These are phyloP conservation scores for Sporisorium exsertum DNA, from an alignment of 1,284 basidiomycete genomes.

Conservation along the genomic window DNA sequence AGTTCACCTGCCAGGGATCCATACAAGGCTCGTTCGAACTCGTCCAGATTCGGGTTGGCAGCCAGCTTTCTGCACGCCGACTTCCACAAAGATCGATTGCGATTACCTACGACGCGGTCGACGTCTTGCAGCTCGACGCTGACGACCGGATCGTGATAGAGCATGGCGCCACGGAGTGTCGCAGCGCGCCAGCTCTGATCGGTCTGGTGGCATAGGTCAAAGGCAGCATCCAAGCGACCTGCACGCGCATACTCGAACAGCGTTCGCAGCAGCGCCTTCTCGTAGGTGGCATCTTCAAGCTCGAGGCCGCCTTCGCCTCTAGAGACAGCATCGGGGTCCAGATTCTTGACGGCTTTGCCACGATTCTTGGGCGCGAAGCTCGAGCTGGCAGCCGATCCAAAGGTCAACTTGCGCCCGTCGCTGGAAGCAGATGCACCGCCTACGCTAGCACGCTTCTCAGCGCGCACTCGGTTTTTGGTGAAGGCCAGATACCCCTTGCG, in stretches of 20 bases:
- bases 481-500: constrained; percentile 68
- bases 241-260: constrained; percentile 83
- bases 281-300: constrained; percentile 73
- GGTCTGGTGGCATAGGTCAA: constrained; percentile 83
- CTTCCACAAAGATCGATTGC: constrained; percentile 66
- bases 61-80: constrained; percentile 61
- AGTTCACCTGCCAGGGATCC: constrained; percentile 89
- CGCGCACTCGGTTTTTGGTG: constrained; percentile 64
- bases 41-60: constrained; percentile 74
- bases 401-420: constrained; percentile 32
- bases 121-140: constrained; percentile 43
- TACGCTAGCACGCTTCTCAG: constrained; percentile 56
- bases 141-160: constrained; percentile 60
- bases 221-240: constrained; percentile 83
- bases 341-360: constrained; percentile 54
- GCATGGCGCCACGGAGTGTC: constrained; percentile 79
- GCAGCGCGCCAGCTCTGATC: constrained; percentile 93
- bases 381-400: constrained; percentile 41
- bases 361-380: constrained; percentile 49
- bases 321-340: constrained; percentile 64
- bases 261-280: constrained; percentile 79
- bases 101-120: constrained; percentile 60
- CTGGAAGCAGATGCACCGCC: constrained; percentile 19
- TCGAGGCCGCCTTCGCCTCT: constrained; percentile 59
- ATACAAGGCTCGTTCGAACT: constrained; percentile 84